Conservation (phyloP, 2,329 filamentous ascomycete species). For the Dothidotthia symphoricarpi region DNA sequence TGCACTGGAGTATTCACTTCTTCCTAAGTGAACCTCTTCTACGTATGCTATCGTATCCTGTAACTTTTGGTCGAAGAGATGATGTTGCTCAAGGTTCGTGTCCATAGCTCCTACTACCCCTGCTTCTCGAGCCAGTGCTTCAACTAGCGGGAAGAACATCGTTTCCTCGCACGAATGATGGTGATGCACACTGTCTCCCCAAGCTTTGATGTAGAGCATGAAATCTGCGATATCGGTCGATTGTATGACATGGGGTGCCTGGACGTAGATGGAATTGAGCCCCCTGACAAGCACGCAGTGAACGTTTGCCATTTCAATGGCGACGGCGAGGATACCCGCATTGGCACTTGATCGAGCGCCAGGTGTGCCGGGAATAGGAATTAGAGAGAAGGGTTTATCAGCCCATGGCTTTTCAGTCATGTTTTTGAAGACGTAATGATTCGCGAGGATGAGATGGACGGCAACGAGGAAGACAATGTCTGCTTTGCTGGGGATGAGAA, state of each 20-base stretch:
- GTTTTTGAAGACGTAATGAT: too few species aligned
- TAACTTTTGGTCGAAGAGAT: constrained; percentile 33
- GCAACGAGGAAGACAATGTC: too few species aligned
- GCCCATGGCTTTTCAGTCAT: constrained; percentile 8
- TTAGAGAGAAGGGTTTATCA: constrained; percentile 12
- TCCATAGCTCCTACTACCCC: constrained; percentile 29
- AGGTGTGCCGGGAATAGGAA: constrained; percentile 13
- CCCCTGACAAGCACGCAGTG: constrained; percentile 41
- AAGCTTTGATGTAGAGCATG: constrained; percentile 32
- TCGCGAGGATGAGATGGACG: too few species aligned
- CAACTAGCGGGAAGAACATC: constrained; percentile 38
- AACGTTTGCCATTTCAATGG: constrained; percentile 36
- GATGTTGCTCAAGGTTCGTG: constrained; percentile 36
- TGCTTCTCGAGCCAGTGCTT: constrained; percentile 27
- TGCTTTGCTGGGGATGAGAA: too few species aligned
- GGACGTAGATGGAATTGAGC: constrained; percentile 40
- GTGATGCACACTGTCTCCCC: constrained; percentile 38
- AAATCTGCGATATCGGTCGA: constrained; percentile 26
- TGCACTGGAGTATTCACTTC: constrained; percentile 9
- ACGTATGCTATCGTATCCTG: constrained; percentile 27
- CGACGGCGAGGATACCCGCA: constrained; percentile 31
- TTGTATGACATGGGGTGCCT: constrained; percentile 24
- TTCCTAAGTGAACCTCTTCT: constrained; percentile 1
- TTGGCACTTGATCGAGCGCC: constrained; percentile 22
- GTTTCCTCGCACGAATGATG: constrained; percentile 40